Conservation (phyloP, 1,284 basidiomycete genomes). For the Sparassis latifolia region DNA sequence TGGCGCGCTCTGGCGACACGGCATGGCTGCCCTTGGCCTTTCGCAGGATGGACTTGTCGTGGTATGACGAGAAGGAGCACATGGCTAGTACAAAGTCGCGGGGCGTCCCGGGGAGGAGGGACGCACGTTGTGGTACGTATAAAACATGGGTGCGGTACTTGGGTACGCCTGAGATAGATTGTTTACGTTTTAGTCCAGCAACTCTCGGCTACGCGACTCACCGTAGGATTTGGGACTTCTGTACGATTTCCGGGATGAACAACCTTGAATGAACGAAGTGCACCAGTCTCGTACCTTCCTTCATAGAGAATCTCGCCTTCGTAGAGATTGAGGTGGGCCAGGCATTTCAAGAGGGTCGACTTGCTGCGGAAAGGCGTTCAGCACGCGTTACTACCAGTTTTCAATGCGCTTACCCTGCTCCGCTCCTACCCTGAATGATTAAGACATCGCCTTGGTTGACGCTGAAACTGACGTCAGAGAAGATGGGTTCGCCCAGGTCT, state of each 20-base stretch:
- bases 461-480: conserved; percentile 50
- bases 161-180: conserved; percentile 52
- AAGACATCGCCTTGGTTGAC: conserved; percentile 69
- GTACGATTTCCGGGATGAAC: neutral
- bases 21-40: conserved; percentile 17
- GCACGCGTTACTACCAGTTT: neutral
- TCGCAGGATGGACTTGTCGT: conserved; percentile 13
- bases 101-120: conserved; percentile 76
- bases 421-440: conserved; percentile 69
- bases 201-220: conserved; percentile 19
- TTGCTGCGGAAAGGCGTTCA: conserved; percentile 39
- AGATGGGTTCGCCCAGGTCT: conserved; percentile 40
- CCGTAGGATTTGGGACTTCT: conserved; percentile 50
- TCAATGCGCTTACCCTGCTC: conserved; percentile 43
- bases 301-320: conserved; percentile 57
- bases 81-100: conserved; percentile 61
- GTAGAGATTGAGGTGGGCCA: conserved; percentile 74
- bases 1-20: conserved; percentile 26
- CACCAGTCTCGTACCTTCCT: conserved; percentile 45
- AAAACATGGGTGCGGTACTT: conserved; percentile 69
- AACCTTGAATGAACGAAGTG: no score
- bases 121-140: conserved; percentile 83
- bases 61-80: conserved; percentile 50
- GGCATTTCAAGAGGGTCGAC: conserved; percentile 76
- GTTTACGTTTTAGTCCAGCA: neutral